phyloP scores from a whole-genome alignment of 1,284 basidiomycete genomes.

The Filobasidium uniguttulatum region DNA sequence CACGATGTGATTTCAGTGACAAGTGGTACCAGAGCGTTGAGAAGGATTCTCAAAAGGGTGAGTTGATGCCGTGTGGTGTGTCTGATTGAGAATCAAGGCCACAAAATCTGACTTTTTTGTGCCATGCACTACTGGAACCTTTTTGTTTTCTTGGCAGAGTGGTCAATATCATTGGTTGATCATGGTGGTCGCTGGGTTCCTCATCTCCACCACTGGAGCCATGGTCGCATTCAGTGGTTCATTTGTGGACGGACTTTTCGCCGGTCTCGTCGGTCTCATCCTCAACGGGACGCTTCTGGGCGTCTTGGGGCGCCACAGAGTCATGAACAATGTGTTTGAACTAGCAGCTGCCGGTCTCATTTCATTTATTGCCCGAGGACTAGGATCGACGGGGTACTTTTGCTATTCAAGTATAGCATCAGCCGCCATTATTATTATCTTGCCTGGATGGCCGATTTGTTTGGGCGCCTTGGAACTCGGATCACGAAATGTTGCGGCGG shows the following conservation, averaged over 20 bases:
- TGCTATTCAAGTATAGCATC: slow-evolving; percentile 23
- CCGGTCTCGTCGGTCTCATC: slow-evolving; percentile 18
- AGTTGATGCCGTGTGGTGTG: not conserved
- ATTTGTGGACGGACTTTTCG: slow-evolving; percentile 23
- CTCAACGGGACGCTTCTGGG: slow-evolving; percentile 20
- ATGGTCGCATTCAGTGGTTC: slow-evolving; percentile 23
- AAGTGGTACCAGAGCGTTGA: slow-evolving; percentile 20
- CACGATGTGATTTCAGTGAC: slow-evolving; percentile 24
- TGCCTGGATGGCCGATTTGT: slow-evolving; percentile 25
- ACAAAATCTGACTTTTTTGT: too few relatives aligned
- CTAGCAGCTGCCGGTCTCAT: slow-evolving; percentile 23
- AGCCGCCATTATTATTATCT: slow-evolving; percentile 16
- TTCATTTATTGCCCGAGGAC: slow-evolving; percentile 20
- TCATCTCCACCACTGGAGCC: slow-evolving; percentile 20
- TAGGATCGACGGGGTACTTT: slow-evolving; percentile 21
- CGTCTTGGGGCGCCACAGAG: slow-evolving; percentile 18
- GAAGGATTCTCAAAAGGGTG: slow-evolving; percentile 19
- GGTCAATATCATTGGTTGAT: slow-evolving; percentile 19
- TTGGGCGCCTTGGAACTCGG: slow-evolving; percentile 24
- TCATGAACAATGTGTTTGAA: slow-evolving; percentile 23
- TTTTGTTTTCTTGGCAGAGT: slow-evolving; percentile 12
- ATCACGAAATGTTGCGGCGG: slow-evolving; percentile 22
- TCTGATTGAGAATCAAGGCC: not conserved
- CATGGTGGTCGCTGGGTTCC: slow-evolving; percentile 18
- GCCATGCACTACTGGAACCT: not conserved